Evolutionary conservation across 495 filamentous ascomycete species (phyloP), one percentile per base, ranked within the genome.

Genomic region (Penicillium cosmopolitanum): DNA sequence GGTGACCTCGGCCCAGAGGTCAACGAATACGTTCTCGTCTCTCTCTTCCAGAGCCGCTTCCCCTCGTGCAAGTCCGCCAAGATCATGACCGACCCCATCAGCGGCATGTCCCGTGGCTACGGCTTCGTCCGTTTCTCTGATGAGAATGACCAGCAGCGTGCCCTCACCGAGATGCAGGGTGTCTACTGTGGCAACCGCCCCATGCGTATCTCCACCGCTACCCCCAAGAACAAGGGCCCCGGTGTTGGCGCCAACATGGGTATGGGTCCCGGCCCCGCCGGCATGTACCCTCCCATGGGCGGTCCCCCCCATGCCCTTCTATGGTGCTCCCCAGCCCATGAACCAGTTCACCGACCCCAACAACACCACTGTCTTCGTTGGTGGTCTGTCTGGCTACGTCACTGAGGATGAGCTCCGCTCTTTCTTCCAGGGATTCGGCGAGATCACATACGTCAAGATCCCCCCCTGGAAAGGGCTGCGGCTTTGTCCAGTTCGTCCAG

Each of bases 301-400:
- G 88, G 83, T 61, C 90, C 90, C 58, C 25, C 89, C 88, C 16
- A 87, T 93, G 79, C 87, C 85, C 51, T 93, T 88, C 80, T 94
- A 92, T 73, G 90, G 89, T 57, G 84, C 87, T 59, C 87, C 88
- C 55, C 93, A 96, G 78, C 93, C 93, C 15, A 99, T 99, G 95
- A 99, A 99, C 76, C 95, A 99, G 77, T 99, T 99, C 80, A 99
- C 95, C 34, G 95, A 99, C 67, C 95, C 95, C n/a, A 99, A 99
- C 84, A 99, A 99, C 81, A 99, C 95, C 48, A 99, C 95, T 23
- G 95, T 99, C 60, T 99, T 99, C 68, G 95, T 99, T 59, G 95
- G 95, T 65, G 95, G 95, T 47, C 86, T 99, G 3, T 97, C 93
- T 35, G 95, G 95, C 53, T 99, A 99, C 71, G 95, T 99, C 51